phyloP scores from a whole-genome alignment of 257 asterid genomes.

The Nicotiana knightiana region DNA sequence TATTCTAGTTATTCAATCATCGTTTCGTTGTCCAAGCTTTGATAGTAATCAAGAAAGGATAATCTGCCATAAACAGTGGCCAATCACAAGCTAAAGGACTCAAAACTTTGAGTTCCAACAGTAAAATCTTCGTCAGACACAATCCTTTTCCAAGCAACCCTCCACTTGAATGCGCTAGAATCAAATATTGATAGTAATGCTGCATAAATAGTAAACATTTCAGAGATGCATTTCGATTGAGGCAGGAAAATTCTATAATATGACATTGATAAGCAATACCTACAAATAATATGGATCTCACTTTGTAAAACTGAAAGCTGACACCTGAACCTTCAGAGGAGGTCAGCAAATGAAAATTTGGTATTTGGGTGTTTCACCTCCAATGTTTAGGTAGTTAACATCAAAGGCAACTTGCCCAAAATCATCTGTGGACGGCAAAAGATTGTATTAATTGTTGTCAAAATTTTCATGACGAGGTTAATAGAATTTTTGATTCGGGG shows the following conservation, averaged over 20 bases:
- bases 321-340: constrained; percentile 18
- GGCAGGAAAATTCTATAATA: not conserved
- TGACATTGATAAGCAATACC: not conserved
- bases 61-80: not conserved
- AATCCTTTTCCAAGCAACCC: not conserved
- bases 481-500: not conserved
- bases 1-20: not conserved
- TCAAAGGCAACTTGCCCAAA: constrained; percentile 77
- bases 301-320: constrained; percentile 1
- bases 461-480: not conserved
- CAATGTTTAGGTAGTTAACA: constrained; percentile 82
- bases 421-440: constrained; percentile 47
- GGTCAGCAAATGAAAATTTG: constrained; percentile 71
- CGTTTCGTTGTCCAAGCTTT: not conserved
- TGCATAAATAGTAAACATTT: not conserved
- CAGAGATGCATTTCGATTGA: not conserved
- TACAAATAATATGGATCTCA: not conserved
- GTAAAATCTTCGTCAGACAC: not conserved
- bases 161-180: not conserved
- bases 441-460: not conserved
- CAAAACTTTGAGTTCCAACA: not conserved
- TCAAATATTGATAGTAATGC: not conserved
- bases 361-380: constrained; percentile 43
- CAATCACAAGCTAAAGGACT: not conserved
- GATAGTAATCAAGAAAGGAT: not conserved